phyloP scores from a whole-genome alignment of 257 asterid species.

The Salvia hispanica region DNA sequence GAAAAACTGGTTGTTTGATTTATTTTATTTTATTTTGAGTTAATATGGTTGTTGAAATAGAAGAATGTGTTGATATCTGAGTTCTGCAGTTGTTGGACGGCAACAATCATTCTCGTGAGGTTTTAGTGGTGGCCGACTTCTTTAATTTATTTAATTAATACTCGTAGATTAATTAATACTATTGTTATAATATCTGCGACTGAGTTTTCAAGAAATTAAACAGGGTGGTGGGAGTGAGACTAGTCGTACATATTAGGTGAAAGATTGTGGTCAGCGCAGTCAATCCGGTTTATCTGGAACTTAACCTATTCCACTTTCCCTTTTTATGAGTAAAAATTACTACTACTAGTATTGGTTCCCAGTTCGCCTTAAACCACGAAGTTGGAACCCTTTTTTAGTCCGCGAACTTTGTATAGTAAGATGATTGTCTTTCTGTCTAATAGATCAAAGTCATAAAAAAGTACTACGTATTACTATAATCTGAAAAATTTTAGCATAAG shows the following conservation, averaged over 20 bases:
- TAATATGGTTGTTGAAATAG: conserved; percentile 30
- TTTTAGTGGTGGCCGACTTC: conserved; percentile 35
- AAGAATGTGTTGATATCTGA: neutral
- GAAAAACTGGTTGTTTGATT: conserved; percentile 35
- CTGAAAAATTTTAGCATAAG: too few species aligned
- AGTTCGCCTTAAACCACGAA: too few species aligned
- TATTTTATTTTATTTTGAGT: neutral
- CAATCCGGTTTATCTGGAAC: conserved; percentile 29
- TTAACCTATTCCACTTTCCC: too few species aligned
- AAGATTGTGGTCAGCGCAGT: conserved; percentile 19
- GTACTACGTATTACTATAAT: too few species aligned
- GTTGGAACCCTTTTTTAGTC: too few species aligned
- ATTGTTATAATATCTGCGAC: neutral
- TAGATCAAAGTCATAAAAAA: too few species aligned
- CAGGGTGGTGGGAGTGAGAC: neutral
- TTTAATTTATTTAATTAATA: neutral
- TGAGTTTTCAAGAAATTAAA: conserved; percentile 19
- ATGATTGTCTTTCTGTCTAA: too few species aligned
- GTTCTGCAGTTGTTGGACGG: conserved; percentile 29
- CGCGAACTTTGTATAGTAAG: too few species aligned
- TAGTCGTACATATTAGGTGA: conserved; percentile 29
- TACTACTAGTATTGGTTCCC: too few species aligned
- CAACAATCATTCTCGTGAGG: conserved; percentile 32
- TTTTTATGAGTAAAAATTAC: too few species aligned
- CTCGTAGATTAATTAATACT: neutral